Evolutionary conservation across 2,329 filamentous ascomycete species (phyloP).

Genomic region (Zymoseptoria crescenta): DNA sequence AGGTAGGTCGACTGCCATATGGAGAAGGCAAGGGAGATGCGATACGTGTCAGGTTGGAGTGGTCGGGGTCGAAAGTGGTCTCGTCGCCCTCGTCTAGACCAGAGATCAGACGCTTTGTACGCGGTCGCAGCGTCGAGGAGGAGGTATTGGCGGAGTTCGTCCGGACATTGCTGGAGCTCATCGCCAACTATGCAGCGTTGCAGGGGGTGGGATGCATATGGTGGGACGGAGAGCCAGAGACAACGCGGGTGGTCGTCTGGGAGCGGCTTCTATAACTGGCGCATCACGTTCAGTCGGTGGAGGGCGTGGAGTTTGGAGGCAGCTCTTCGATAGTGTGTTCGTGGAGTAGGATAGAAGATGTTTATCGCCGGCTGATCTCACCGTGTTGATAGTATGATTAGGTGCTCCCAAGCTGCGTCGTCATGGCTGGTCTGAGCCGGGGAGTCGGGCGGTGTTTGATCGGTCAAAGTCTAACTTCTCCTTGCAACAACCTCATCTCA

Average conservation of each 20-base stretch:
- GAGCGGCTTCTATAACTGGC: not conserved
- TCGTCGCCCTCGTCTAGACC: slow-evolving; percentile 39
- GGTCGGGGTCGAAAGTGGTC: slow-evolving; percentile 27
- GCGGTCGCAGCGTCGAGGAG: slow-evolving; percentile 38
- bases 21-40: slow-evolving; percentile 33
- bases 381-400: not conserved
- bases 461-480: not conserved
- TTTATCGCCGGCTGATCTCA: not conserved
- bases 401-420: not conserved
- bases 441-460: not conserved
- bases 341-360: not conserved
- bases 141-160: slow-evolving; percentile 32
- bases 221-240: not conserved
- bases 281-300: not conserved
- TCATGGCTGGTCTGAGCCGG: not conserved
- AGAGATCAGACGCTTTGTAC: slow-evolving; percentile 41
- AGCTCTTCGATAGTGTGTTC: not conserved
- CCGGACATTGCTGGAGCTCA: slow-evolving; percentile 25
- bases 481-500: not conserved
- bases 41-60: slow-evolving; percentile 25
- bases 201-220: slow-evolving; percentile 3
- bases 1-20: slow-evolving; percentile 32
- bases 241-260: not conserved
- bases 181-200: slow-evolving; percentile 15
- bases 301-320: too few relatives aligned